Evolutionary conservation across 2,329 filamentous ascomycete species (phyloP).

Genomic region (Aspergillus amoenus): DNA sequence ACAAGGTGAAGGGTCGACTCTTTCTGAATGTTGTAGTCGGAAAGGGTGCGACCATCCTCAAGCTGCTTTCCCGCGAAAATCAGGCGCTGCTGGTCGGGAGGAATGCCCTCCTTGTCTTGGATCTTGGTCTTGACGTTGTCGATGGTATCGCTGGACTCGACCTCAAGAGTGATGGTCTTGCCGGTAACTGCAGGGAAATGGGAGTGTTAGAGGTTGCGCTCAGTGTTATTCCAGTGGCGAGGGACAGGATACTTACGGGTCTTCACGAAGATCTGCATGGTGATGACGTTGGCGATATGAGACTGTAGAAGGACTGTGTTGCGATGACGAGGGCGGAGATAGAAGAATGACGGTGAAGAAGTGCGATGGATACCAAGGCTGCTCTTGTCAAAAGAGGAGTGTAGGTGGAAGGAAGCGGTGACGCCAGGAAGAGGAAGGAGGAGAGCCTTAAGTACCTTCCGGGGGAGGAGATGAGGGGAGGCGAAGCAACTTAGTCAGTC

Average conservation of each 20-base stretch:
- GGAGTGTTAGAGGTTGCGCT: constrained; percentile 33
- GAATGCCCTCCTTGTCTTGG: constrained; percentile 61
- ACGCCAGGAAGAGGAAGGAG: constrained; percentile 21
- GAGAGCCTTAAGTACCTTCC: constrained; percentile 32
- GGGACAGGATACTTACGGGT: constrained; percentile 66
- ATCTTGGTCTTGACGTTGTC: constrained; percentile 61
- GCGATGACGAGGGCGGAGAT: constrained; percentile 6
- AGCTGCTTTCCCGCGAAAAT: constrained; percentile 61
- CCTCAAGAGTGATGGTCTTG: constrained; percentile 55
- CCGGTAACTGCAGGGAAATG: constrained; percentile 54
- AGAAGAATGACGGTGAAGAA: constrained; percentile 17
- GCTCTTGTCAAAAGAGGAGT: constrained; percentile 17
- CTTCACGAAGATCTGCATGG: constrained; percentile 98
- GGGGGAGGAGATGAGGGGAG: constrained; percentile 26
- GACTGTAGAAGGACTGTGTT: constrained; percentile 4
- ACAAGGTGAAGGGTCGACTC: constrained; percentile 71
- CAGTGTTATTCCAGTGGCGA: constrained; percentile 26
- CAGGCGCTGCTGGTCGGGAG: constrained; percentile 58
- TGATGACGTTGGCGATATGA: constrained; percentile 36
- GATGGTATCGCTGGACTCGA: constrained; percentile 49
- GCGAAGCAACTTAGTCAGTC: constrained; percentile 31
- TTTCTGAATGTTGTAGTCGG: constrained; percentile 59
- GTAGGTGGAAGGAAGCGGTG: constrained; percentile 14
- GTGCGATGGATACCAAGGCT: constrained; percentile 12
- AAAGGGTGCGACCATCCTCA: constrained; percentile 57